Conservation (phyloP, 2,329 filamentous ascomycete species). For the Alternaria burnsii region DNA sequence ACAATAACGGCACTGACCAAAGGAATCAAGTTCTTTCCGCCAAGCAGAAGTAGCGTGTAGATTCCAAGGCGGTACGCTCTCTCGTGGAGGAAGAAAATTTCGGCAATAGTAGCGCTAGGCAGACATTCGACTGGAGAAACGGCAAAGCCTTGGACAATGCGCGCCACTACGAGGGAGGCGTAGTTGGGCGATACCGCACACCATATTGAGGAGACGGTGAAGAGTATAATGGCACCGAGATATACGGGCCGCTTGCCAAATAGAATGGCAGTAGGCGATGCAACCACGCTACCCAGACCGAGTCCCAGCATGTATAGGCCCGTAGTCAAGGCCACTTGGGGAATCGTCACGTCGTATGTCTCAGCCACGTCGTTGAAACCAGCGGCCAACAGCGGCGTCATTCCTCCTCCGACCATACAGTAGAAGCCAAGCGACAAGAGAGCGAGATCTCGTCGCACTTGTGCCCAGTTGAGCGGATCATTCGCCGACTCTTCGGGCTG, state of each 20-base stretch:
- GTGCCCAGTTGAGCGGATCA: constrained; percentile 91
- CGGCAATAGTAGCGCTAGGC: constrained; percentile 90
- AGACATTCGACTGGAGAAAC: constrained; percentile 92
- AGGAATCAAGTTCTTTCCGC: constrained; percentile 90
- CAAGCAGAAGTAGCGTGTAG: constrained; percentile 86
- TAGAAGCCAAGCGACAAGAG: constrained; percentile 87
- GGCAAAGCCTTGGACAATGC: constrained; percentile 86
- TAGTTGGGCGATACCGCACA: constrained; percentile 86
- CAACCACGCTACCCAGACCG: constrained; percentile 82
- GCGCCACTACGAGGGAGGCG: constrained; percentile 77
- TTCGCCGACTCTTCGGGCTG: constrained; percentile 92
- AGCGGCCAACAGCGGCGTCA: constrained; percentile 88
- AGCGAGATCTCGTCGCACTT: constrained; percentile 80
- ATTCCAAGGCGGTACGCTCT: constrained; percentile 91
- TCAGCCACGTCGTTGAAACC: constrained; percentile 83
- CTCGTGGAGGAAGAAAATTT: constrained; percentile 96
- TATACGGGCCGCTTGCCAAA: constrained; percentile 93
- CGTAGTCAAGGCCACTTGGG: constrained; percentile 83
- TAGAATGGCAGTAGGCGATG: constrained; percentile 89
- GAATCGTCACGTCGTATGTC: constrained; percentile 71
- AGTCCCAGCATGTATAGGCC: constrained; percentile 95
- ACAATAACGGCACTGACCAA: constrained; percentile 88
- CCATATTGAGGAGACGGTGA: constrained; percentile 81
- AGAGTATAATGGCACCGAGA: constrained; percentile 77
- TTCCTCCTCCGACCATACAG: constrained; percentile 91